Evolutionary conservation across 1,284 basidiomycete species (phyloP).

Genomic region (Irpex sp.): DNA sequence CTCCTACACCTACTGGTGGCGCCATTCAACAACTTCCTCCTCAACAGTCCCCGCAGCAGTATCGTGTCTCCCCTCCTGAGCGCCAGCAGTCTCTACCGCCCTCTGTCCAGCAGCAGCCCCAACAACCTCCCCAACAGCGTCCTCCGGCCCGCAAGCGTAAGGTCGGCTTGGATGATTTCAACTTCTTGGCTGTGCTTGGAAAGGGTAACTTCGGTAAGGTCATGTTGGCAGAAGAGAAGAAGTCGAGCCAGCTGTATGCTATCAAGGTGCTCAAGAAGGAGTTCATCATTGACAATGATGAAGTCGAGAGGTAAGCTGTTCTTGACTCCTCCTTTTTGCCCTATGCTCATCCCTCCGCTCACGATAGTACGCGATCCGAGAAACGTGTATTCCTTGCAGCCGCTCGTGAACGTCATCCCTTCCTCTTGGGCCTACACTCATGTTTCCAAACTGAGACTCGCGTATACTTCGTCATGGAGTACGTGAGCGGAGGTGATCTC

Average conservation of each 20-base stretch:
- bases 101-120: constrained; percentile 23
- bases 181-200: constrained; percentile 97
- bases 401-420: constrained; percentile 95
- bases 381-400: constrained; percentile 98
- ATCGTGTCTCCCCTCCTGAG: constrained; percentile 21
- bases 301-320: constrained; percentile 86
- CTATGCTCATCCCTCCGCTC: not conserved
- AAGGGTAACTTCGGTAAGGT: constrained; percentile 99
- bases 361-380: constrained; percentile 90
- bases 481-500: constrained; percentile 75
- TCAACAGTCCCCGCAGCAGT: constrained; percentile 31
- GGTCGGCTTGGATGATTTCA: constrained; percentile 97
- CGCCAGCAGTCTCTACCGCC: constrained; percentile 24
- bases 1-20: not conserved
- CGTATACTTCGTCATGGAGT: constrained; percentile 84
- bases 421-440: constrained; percentile 94
- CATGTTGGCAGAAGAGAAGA: constrained; percentile 99
- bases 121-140: constrained; percentile 22
- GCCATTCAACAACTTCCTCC: constrained; percentile 20
- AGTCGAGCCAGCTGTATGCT: constrained; percentile 85
- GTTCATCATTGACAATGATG: constrained; percentile 99
- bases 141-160: constrained; percentile 62
- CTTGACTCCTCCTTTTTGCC: constrained; percentile 8
- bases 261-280: constrained; percentile 99
- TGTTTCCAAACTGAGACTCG: constrained; percentile 99